Evolutionary conservation across 2,329 filamentous ascomycete species (phyloP), one percentile per base, ranked within the genome.

Genomic region (Colletotrichum sp.): DNA sequence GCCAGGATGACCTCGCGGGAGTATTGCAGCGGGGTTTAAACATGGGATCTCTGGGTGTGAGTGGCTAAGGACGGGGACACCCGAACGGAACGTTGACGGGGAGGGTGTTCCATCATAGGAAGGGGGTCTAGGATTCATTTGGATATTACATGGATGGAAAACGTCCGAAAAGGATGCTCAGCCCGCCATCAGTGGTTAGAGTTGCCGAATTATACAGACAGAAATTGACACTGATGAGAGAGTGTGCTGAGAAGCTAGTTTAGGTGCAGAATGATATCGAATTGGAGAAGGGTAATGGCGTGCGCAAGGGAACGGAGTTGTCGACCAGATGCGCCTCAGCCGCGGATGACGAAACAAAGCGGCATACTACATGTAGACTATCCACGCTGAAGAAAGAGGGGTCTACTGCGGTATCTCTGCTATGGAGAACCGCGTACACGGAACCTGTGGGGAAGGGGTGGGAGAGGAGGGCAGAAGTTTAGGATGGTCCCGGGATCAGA

Each of bases 311-410:
- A 52, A 72, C 24, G 30, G 44, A 13, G 68, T 63, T 26, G 49
- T 74, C 34, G 21, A 60, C 59, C 36, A 65, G 44, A 74, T 62
- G 16, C 73, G 44, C 57, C 24, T 24, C 57, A 52, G 26, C 57
- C 57, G 28, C 30, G 21, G 10, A 44, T 28, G 57, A 73, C 57
- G 64, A 69, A 69, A 49, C 49, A 36, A 28, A 30, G 39, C 16
- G 30, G 39, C 18, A 32, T 62, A 32, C 15, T 39, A 39, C 15
- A 39, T 39, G 36, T 65, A 49, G 26, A 44, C n/a, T 18, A 32
- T 49, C 66, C 68, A 62, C 24, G 30, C 63, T 75, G 69, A 67
- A 75, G 69, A 72, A 75, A 44, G 69, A 63, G 63, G 73, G 72
- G 18, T 36, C 32, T 59, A n/a, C n/a, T n/a, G n/a, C n/a, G n/a